These are phyloP conservation scores for Podila minutissima DNA, from an alignment of 192 early-diverging fungal species.

Conservation along the genomic window DNA sequence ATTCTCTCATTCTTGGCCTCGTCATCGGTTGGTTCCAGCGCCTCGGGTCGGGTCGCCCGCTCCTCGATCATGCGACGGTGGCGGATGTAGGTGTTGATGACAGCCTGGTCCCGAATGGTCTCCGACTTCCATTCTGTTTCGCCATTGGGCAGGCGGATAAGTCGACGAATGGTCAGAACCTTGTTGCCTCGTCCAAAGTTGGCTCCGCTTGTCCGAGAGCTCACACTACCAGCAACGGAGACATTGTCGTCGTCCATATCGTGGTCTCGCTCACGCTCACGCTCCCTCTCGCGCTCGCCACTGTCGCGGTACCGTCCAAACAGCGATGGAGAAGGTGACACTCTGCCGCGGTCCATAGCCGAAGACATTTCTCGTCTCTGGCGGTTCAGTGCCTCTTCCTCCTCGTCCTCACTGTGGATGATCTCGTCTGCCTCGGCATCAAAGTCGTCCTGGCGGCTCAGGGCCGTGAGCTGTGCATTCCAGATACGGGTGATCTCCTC, in stretches of 20 bases:
- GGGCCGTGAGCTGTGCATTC: slow-evolving; percentile 82
- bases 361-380: slow-evolving; percentile 33
- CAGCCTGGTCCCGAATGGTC: slow-evolving; percentile 80
- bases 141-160: slow-evolving; percentile 63
- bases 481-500: slow-evolving; percentile 95
- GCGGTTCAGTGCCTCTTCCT: slow-evolving; percentile 41
- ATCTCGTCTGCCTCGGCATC: slow-evolving; percentile 59
- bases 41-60: slow-evolving; percentile 55
- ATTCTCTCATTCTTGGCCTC: slow-evolving; percentile 66
- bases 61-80: slow-evolving; percentile 87
- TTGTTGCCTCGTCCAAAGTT: slow-evolving; percentile 65
- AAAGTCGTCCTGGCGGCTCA: slow-evolving; percentile 67
- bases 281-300: slow-evolving; percentile 30
- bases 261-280: slow-evolving; percentile 39
- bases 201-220: slow-evolving; percentile 62
- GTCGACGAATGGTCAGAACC: slow-evolving; percentile 68
- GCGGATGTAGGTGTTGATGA: slow-evolving; percentile 91
- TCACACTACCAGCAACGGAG: slow-evolving; percentile 63
- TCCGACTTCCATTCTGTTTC: slow-evolving; percentile 82
- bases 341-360: slow-evolving; percentile 27
- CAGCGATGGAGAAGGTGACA: slow-evolving; percentile 43
- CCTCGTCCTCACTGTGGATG: slow-evolving; percentile 66
- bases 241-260: slow-evolving; percentile 63
- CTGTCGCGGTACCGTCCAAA: slow-evolving; percentile 46
- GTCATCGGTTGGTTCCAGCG: slow-evolving; percentile 63